These are phyloP conservation scores for Annulohypoxylon moriforme DNA, from an alignment of 495 filamentous ascomycete genomes.

Conservation along the genomic window DNA sequence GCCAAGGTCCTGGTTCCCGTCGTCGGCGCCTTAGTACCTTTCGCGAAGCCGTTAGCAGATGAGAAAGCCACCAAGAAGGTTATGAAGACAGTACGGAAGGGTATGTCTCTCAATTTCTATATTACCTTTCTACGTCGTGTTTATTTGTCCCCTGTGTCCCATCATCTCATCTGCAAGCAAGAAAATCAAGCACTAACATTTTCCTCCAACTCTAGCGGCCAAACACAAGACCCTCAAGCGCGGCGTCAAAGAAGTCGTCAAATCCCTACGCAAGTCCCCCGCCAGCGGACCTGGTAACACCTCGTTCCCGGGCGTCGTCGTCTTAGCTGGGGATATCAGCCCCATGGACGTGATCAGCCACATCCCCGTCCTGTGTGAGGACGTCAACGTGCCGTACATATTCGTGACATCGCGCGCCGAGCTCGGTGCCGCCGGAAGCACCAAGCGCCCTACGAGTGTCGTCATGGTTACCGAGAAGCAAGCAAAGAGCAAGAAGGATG, in stretches of 20 bases:
- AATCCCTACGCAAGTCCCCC: conserved; percentile 90
- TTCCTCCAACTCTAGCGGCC: conserved; percentile 68
- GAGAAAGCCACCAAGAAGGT: conserved; percentile 95
- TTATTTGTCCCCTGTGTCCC: not conserved
- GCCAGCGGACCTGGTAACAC: conserved; percentile 64
- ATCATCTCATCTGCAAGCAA: not conserved
- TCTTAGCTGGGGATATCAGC: conserved; percentile 96
- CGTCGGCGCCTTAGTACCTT: conserved; percentile 85
- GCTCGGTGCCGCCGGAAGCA: conserved; percentile 88
- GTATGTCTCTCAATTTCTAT: conserved; percentile 62
- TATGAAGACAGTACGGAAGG: conserved; percentile 91
- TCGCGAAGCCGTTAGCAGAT: conserved; percentile 88
- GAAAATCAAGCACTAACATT: conserved; percentile 29
- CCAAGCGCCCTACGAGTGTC: conserved; percentile 95
- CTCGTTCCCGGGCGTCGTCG: conserved; percentile 76
- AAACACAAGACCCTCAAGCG: conserved; percentile 94
- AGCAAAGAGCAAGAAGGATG: conserved; percentile 58
- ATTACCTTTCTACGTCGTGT: not conserved
- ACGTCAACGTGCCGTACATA: conserved; percentile 93
- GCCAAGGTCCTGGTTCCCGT: conserved; percentile 63
- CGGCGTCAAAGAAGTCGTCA: conserved; percentile 98
- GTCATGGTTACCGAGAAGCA: conserved; percentile 79
- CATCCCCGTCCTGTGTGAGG: conserved; percentile 96
- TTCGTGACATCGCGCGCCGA: conserved; percentile 89
- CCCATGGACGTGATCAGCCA: conserved; percentile 98